These are phyloP conservation scores for Isabelozyma rhagii DNA, from an alignment of 805 yeast genomes.

Conservation along the genomic window DNA sequence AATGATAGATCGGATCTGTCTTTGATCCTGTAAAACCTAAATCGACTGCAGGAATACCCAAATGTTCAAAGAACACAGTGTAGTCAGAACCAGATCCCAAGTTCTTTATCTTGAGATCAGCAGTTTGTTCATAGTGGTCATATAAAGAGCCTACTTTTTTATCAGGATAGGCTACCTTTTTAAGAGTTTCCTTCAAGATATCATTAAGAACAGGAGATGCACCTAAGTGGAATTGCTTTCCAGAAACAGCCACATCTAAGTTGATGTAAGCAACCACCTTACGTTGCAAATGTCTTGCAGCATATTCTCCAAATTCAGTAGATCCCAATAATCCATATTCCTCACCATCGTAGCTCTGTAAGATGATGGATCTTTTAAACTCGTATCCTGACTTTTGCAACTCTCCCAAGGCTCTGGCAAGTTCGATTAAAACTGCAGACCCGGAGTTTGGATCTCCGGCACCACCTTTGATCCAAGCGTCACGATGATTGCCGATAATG, in stretches of 20 bases:
- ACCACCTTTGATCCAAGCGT: conserved; percentile 48
- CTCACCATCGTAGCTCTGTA: conserved; percentile 43
- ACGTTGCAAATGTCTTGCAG: conserved; percentile 33
- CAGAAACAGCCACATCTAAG: conserved; percentile 51
- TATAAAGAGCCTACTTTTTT: conserved; percentile 38
- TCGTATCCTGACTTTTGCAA: conserved; percentile 35
- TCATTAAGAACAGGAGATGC: conserved; percentile 58
- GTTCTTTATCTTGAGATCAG: conserved; percentile 38
- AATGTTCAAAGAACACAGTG: conserved; percentile 56
- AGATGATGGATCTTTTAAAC: conserved; percentile 36
- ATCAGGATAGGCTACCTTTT: conserved; percentile 42
- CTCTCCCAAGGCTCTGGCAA: conserved; percentile 41
- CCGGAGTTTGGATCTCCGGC: conserved; percentile 48
- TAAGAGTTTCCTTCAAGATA: conserved; percentile 44
- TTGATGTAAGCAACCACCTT: conserved; percentile 51
- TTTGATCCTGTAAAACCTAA: conserved; percentile 47
- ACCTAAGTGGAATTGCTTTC: conserved; percentile 44
- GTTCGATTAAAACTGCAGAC: conserved; percentile 38
- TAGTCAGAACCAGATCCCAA: conserved; percentile 74
- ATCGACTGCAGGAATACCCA: conserved; percentile 61
- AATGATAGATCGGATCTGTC: conserved; percentile 63
- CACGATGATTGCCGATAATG: conserved; percentile 44
- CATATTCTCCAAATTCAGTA: conserved; percentile 54
- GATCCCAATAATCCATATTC: conserved; percentile 54
- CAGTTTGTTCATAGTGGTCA: conserved; percentile 44